Base-by-base conservation (phyloP, 2,329 filamentous ascomycete species). In the Nothopassalora personata region DNA sequence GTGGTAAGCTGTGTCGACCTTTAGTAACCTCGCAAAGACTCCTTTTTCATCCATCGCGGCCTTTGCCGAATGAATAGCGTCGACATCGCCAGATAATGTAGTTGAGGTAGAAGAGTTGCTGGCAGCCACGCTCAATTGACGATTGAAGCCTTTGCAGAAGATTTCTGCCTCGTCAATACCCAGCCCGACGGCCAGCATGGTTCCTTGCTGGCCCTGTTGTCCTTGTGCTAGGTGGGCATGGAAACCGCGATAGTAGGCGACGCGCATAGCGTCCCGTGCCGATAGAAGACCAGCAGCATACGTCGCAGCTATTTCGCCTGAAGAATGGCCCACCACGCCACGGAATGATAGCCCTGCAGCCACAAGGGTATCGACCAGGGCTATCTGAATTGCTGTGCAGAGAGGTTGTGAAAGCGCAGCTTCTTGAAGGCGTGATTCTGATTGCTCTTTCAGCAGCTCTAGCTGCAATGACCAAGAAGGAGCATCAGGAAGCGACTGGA, bases 301-400 rank as follows among this genome's bases (percentile, higher is more conserved):
- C 1, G 70, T 66, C 1, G 72, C 71, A n/a, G 68, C 71, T 9
- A 73, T 71, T 58, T 74, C 72, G 8, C 72, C 72, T 13, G 60
- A 67, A 4, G 66, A 69, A 57, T 74, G 72, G 10, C 72, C 72
- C 15, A 70, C 63, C 1, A 73, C 69, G 18, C 60, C 62, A 11
- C 46, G 31, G 15, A 72, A 67, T 6, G 11, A 7, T 15, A 73
- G 60, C 15, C 63, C 63, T 46, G 62, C 66, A 18, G 60, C 50
- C 4, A 15, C 28, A 1, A 81, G 70, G 0, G 76, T 64, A 19
- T 80, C 73, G 0, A 79, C 71, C 1, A 83, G 64, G 0, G 73
- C 80, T 1, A 85, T 74, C 63, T 85, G 83, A 1, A 86, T 46
- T 0, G 82, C 81, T 0, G 82, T 84, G 53, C 79, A 83, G 0